Conservation (phyloP, 1,284 basidiomycete genomes). For the Cutaneotrichosporon daszewskae region DNA sequence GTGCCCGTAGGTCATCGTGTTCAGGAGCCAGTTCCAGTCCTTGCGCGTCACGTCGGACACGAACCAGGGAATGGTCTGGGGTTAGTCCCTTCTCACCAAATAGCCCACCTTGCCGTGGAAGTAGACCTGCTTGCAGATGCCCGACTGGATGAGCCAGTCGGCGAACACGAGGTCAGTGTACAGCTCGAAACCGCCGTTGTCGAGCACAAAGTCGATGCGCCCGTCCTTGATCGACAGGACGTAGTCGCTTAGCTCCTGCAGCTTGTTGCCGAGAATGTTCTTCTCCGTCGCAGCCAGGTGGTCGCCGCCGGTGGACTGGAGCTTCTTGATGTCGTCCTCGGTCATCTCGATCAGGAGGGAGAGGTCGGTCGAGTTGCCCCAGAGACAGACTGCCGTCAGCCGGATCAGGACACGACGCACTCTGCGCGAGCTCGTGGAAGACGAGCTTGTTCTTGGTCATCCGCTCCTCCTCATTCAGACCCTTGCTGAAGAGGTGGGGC, state of each 20-base stretch:
- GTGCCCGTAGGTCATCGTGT: constrained; percentile 79
- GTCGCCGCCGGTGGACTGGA: constrained; percentile 96
- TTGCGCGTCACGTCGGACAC: constrained; percentile 95
- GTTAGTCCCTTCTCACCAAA: neutral
- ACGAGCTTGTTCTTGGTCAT: constrained; percentile 66
- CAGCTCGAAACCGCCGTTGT: constrained; percentile 70
- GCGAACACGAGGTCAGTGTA: constrained; percentile 97
- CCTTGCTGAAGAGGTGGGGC: constrained; percentile 61
- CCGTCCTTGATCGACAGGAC: constrained; percentile 71
- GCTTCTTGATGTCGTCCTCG: constrained; percentile 93
- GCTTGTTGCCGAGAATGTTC: constrained; percentile 56
- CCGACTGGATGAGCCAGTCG: constrained; percentile 76
- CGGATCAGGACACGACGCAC: constrained; percentile 37
- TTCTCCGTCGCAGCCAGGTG: constrained; percentile 93
- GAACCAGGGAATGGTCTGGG: constrained; percentile 55
- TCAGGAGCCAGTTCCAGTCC: constrained; percentile 93
- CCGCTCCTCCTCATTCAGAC: neutral
- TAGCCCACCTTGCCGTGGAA: constrained; percentile 59
- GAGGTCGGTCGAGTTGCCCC: constrained; percentile 96
- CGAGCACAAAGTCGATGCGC: constrained; percentile 73
- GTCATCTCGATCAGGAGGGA: constrained; percentile 97
- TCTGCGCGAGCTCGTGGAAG: constrained; percentile 92
- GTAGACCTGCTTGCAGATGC: constrained; percentile 73
- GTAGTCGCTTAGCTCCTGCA: constrained; percentile 73
- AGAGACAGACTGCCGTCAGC: constrained; percentile 65